A percentile compares a stretch with the other conserved stretches of the same genome.
Evolutionary conservation across 116 monocot species (phyloP).

Genomic region (Posidonia oceanica): DNA sequence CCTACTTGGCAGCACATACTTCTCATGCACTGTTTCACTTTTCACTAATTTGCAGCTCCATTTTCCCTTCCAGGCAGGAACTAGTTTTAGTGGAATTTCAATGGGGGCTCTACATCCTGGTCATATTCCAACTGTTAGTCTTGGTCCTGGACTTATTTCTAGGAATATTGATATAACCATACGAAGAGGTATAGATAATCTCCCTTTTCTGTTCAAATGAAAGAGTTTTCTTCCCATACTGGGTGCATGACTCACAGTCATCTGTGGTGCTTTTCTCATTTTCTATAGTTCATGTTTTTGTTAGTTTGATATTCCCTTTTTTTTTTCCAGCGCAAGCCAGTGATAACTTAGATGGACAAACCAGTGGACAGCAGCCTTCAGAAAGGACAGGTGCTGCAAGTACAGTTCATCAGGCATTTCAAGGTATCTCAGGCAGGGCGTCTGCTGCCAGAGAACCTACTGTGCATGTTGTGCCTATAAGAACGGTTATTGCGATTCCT

Average conservation of each 20-base stretch:
- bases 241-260: too few relatives aligned
- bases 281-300: not conserved
- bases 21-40: not conserved
- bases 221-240: too few relatives aligned
- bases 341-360: constrained; percentile 4
- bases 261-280: too few relatives aligned
- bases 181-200: constrained; percentile 36
- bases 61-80: constrained; percentile 32
- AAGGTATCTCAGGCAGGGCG: constrained; percentile 16
- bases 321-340: not conserved
- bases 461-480: constrained; percentile 50
- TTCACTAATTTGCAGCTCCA: not conserved
- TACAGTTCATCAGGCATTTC: constrained; percentile 26
- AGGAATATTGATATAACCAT: constrained; percentile 85
- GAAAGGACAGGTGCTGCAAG: constrained; percentile 29
- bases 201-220: too few relatives aligned
- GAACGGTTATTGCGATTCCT: constrained; percentile 77
- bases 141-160: constrained; percentile 39
- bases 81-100: constrained; percentile 29
- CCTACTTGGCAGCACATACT: too few relatives aligned
- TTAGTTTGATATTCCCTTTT: not conserved
- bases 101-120: constrained; percentile 31
- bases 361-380: constrained; percentile 17
- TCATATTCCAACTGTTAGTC: constrained; percentile 24
- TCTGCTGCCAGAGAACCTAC: constrained; percentile 41